Base-by-base conservation (phyloP, 202 grass and related monocot genomes). In the Schoenoplectus tabernaemontani region DNA sequence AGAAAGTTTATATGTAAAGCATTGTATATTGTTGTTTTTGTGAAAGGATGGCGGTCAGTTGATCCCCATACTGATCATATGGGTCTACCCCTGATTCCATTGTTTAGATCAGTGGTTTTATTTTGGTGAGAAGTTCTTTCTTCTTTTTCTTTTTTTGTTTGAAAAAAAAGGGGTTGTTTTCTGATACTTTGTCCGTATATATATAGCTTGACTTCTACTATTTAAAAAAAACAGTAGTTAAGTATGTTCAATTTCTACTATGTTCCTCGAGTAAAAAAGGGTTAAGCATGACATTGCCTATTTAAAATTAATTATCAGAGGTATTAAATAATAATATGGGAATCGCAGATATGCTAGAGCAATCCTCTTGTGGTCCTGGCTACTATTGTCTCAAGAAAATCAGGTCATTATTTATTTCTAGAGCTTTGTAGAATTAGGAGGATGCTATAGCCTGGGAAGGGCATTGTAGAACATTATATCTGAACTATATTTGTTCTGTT, bases 311-410 rank as follows among this genome's bases (percentile, higher is more conserved):
- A 75, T 19, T 75, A n/a, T 75, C 70, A 75, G 67, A 43, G 85
- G 78, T 92, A 87, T 92, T 93, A 85, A 97, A 92, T 84, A 81
- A 88, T 87, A 88, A 90, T 92, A 81, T 90, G 84, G 84, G 81
- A 90, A 88, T 92, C 87, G 58, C 86, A 90, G 86, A 98, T 90
- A 79, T 59, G 62, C 82, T 91, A 88, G 87, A 92, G 87, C 83
- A 85, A 83, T 85, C 89, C 66, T 92, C 84, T 85, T 78, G 88
- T 82, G 86, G 86, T 87, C 85, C 86, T 61, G 82, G 84, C 86
- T 86, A 89, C 86, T 93, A 84, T n/a, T 76, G 43, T 84, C 86
- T 92, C 74, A 79, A 82, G 84, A 65, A 86, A 90, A 86, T 85
- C 84, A 87, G 63, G 84, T 94, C 87, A 87, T 83, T 79, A 83